phyloP scores from a whole-genome alignment of 2,329 filamentous ascomycete species.

The Fusarium compactum region DNA sequence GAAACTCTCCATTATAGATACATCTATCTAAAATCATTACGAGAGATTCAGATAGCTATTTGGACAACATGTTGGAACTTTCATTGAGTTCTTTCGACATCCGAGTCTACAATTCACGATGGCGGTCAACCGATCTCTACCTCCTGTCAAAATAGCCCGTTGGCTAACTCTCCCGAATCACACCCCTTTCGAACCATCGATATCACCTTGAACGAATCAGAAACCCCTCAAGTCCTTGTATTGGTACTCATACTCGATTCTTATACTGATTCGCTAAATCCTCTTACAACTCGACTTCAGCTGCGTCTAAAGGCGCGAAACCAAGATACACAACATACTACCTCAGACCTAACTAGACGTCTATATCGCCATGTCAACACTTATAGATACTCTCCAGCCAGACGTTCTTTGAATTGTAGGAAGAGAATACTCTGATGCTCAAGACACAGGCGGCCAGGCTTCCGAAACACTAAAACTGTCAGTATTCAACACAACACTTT shows the following conservation, averaged over 20 bases:
- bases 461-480: neutral
- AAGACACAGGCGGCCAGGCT: no score
- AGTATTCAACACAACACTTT: no score
- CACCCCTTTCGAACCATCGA: neutral
- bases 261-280: no score
- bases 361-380: no score
- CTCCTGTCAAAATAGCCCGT: neutral
- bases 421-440: neutral
- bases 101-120: neutral
- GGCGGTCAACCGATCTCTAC: neutral
- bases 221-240: neutral
- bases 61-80: neutral
- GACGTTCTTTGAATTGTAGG: neutral
- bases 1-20: neutral
- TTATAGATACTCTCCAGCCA: neutral
- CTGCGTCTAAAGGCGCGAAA: neutral
- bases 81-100: neutral
- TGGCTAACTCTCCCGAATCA: neutral
- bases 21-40: neutral
- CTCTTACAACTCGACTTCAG: neutral
- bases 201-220: neutral
- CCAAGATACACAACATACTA: neutral
- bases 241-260: neutral
- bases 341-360: neutral
- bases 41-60: neutral